phyloP scores from a whole-genome alignment of 768 basidiomycete genomes.

The Amanita pseudoporphyria region DNA sequence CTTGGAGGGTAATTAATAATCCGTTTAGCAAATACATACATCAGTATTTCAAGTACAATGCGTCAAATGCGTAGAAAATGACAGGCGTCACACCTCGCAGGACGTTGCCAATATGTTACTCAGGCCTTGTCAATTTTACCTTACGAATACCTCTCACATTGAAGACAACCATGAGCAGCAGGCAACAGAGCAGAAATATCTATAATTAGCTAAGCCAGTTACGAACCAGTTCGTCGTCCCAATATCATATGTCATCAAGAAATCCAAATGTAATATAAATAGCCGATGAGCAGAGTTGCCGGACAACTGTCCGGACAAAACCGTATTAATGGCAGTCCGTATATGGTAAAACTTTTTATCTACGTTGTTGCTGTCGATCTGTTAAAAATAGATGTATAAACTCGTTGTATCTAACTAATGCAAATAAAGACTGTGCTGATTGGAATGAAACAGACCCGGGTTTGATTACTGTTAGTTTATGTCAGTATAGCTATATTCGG shows the following conservation, averaged over 20 bases:
- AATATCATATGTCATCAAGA: too few relatives aligned
- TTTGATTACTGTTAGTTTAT: neutral
- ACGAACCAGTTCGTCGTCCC: too few relatives aligned
- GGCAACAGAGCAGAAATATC: too few relatives aligned
- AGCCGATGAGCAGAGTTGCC: too few relatives aligned
- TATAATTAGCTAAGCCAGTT: too few relatives aligned
- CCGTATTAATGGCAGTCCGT: neutral
- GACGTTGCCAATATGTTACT: too few relatives aligned
- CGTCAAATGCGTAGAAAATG: too few relatives aligned
- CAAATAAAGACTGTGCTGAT: neutral
- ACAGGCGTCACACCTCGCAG: too few relatives aligned
- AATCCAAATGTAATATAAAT: too few relatives aligned
- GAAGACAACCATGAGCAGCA: too few relatives aligned
- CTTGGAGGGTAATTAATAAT: constrained; percentile 18
- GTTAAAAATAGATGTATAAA: neutral
- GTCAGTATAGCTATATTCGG: neutral
- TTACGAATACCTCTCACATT: too few relatives aligned
- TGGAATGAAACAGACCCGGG: neutral
- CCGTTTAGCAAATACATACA: neutral
- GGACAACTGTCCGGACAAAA: neutral
- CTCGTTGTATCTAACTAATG: neutral
- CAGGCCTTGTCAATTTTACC: too few relatives aligned
- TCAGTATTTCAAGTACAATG: neutral
- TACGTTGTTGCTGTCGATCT: neutral
- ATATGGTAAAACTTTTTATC: neutral